Percentiles rank a stretch among this genome's conserved stretches.
phyloP scores from a whole-genome alignment of 345 rosid species.

The Eucalyptus urophylla region DNA sequence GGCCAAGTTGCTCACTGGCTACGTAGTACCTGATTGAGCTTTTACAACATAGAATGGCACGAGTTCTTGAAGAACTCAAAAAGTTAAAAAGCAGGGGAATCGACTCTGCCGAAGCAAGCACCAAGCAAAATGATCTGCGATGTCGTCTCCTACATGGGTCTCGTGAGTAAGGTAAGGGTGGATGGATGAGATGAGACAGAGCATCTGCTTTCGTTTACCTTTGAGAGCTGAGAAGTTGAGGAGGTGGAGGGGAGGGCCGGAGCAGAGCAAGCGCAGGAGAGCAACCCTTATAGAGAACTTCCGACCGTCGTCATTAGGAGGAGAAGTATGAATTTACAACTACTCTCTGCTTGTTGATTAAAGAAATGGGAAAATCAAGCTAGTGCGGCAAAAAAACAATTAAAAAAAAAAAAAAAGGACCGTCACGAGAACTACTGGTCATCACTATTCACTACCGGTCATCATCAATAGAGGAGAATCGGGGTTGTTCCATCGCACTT shows the following conservation, averaged over 20 bases:
- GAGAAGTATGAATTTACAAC: neutral
- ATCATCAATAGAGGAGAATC: neutral
- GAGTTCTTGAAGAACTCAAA: neutral
- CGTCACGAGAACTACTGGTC: neutral
- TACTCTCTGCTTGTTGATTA: neutral
- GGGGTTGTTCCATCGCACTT: too few relatives aligned
- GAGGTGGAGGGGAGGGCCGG: neutral
- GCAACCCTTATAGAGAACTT: neutral
- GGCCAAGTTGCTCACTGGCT: neutral
- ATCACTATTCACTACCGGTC: neutral
- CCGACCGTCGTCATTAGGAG: neutral
- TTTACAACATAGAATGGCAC: neutral
- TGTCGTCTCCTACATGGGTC: neutral
- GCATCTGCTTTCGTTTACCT: neutral
- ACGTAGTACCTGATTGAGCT: neutral
- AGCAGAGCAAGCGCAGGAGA: neutral
- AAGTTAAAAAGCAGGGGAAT: neutral
- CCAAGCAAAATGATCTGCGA: neutral
- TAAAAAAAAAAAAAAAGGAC: rapidly evolving
- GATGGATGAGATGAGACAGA: neutral
- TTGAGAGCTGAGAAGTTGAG: neutral
- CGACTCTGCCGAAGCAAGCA: neutral
- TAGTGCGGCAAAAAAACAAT: neutral
- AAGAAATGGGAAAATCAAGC: neutral
- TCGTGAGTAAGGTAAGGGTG: neutral